These are phyloP conservation scores for Flueggea neowawraea DNA, from an alignment of 441 rosid species.

Conservation along the genomic window DNA sequence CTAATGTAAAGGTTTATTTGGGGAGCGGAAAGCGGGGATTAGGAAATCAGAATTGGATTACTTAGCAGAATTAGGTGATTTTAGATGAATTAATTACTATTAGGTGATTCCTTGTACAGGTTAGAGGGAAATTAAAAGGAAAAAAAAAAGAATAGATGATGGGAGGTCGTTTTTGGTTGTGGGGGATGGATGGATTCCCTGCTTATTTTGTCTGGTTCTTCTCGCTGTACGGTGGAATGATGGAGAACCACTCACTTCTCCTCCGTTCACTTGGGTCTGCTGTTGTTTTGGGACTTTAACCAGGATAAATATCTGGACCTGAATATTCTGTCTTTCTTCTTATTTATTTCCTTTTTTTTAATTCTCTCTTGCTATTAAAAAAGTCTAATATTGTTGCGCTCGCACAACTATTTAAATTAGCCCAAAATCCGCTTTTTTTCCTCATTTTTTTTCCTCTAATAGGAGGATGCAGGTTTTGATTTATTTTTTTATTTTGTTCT, in stretches of 20 bases:
- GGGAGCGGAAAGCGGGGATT: too few species aligned
- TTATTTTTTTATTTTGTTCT: too few species aligned
- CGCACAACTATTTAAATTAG: too few species aligned
- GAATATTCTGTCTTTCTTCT: slow-evolving; percentile 4
- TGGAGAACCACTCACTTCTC: slow-evolving; percentile 11
- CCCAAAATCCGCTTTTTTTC: too few species aligned
- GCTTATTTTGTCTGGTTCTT: slow-evolving; percentile 17
- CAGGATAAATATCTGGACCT: slow-evolving; percentile 8
- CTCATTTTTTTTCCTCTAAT: too few species aligned
- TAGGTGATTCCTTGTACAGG: slow-evolving; percentile 33
- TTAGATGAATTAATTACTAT: slow-evolving; percentile 10
- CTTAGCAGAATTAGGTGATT: background rate
- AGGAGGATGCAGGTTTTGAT: too few species aligned
- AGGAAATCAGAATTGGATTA: too few species aligned
- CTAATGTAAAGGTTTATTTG: slow-evolving; percentile 9
- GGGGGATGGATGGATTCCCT: slow-evolving; percentile 13
- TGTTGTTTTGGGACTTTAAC: slow-evolving; percentile 10
- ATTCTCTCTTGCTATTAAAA: background rate
- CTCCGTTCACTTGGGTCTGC: slow-evolving; percentile 6
- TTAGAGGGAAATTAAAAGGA: background rate
- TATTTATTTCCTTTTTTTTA: background rate
- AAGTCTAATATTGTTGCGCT: too few species aligned
- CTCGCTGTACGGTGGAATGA: slow-evolving; percentile 15
- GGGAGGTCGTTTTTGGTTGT: slow-evolving; percentile 32
- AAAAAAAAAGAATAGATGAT: slow-evolving; percentile 9